A percentile compares a stretch with the other conserved stretches of the same genome.
Conservation (phyloP, 352 stramenopile genomes). For the Thalassiosira mediterranea region DNA sequence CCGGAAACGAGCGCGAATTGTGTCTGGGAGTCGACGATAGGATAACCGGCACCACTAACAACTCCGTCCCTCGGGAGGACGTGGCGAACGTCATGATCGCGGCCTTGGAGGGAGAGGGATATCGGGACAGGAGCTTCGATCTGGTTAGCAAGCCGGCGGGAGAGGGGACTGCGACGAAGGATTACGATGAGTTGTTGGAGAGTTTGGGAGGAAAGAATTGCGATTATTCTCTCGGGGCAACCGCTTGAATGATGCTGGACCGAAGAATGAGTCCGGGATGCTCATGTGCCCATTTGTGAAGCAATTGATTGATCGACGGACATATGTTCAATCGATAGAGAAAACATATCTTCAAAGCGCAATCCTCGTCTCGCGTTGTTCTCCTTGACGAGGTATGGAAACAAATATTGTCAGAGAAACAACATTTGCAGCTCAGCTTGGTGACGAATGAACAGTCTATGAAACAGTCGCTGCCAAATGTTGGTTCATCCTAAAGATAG, state of each 20-base stretch:
- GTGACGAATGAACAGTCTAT: too few species aligned
- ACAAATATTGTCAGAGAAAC: too few species aligned
- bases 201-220: slow-evolving; percentile 64
- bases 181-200: slow-evolving; percentile 57
- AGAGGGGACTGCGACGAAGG: slow-evolving; percentile 46
- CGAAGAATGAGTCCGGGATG: too few species aligned
- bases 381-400: too few species aligned
- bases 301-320: too few species aligned
- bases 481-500: too few species aligned
- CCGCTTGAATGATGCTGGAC: slow-evolving; percentile 42
- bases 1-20: slow-evolving; percentile 68
- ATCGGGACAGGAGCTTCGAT: slow-evolving; percentile 71
- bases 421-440: too few species aligned
- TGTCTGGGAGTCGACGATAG: slow-evolving; percentile 85
- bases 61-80: slow-evolving; percentile 80
- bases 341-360: too few species aligned
- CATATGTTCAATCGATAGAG: too few species aligned
- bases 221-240: slow-evolving; percentile 69
- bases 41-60: slow-evolving; percentile 56
- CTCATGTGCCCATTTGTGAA: too few species aligned
- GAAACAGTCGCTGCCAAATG: too few species aligned
- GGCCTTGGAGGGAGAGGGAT: slow-evolving; percentile 52
- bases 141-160: slow-evolving; percentile 54
- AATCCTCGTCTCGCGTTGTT: too few species aligned
- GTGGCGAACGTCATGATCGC: slow-evolving; percentile 78